Conservation (phyloP, 1,284 basidiomycete genomes). For the Pisolithus thermaeus region DNA sequence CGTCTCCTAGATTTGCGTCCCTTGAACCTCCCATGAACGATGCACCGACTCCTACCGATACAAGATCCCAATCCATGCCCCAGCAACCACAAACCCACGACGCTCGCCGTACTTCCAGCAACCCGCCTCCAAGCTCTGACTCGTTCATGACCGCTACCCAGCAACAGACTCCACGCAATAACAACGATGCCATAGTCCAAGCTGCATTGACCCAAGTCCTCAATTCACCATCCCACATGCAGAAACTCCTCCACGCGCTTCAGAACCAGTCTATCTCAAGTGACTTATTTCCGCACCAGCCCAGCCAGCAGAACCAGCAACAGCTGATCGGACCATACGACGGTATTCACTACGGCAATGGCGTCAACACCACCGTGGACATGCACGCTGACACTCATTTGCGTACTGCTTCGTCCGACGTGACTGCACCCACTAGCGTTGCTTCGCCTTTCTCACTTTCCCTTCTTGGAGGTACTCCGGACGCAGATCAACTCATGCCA, state of each 20-base stretch:
- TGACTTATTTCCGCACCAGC: conserved; percentile 15
- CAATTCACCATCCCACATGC: conserved; percentile 61
- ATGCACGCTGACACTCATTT: background rate
- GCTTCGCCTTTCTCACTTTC: conserved; percentile 19
- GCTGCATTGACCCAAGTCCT: conserved; percentile 54
- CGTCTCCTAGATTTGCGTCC: conserved; percentile 18
- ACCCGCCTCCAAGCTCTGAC: conserved; percentile 4
- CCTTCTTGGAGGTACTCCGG: conserved; percentile 11
- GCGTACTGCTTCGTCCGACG: conserved; percentile 9
- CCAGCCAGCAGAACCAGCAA: conserved; percentile 12
- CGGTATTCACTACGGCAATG: conserved; percentile 9
- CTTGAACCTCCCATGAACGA: conserved; percentile 21
- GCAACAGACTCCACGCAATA: conserved; percentile 9
- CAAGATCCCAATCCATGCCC: conserved; percentile 4
- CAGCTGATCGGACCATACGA: conserved; percentile 31
- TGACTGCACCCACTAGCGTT: conserved; percentile 4
- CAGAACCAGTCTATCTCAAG: conserved; percentile 18
- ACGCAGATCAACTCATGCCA: conserved; percentile 30
- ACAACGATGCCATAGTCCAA: conserved; percentile 49
- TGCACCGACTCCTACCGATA: conserved; percentile 10
- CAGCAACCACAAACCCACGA: conserved; percentile 1
- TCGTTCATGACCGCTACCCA: conserved; percentile 17
- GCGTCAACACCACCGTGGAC: background rate
- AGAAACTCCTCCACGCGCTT: conserved; percentile 61
- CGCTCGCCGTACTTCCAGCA: background rate